Evolutionary conservation across 2,329 filamentous ascomycete genomes (phyloP), one percentile per base, ranked within the genome.

Genomic region (Microcyclosporella mali): DNA sequence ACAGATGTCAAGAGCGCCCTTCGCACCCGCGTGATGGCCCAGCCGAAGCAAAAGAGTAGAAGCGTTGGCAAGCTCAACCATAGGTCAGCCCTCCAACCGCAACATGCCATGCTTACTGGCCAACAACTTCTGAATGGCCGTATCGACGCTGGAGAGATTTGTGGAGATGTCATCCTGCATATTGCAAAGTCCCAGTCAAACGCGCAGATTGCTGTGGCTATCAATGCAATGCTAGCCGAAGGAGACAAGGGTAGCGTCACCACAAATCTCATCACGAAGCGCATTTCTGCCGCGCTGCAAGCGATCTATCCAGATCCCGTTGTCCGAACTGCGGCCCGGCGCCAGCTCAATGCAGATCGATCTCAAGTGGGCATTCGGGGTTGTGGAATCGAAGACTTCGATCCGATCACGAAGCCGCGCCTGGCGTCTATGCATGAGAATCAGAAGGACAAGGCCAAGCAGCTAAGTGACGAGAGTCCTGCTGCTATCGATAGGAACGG

Each of bases 81-180:
- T 25, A 9, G 9, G 6, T 25, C 21, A 25, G 21, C 6, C 6
- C 4, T 25, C 21, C 4, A 4, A 9, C 21, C 21, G 9, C 21
- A 25, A 25, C 6, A 25, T 6, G 21, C 21, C 4, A 25, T 25
- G 21, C 33, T 33, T 27, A 35, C 29, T 6, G 31, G 17, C 15
- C 21, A 34, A 4, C 29, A 44, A 15, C 30, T 35, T 14, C 36
- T 44, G 8, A 4, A 29, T 4, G 36, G 36, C 31, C 14, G 18
- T 17, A 27, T 40, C 2, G n/a, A 39, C 17, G 34, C 41, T 2
- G 30, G 19, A 18, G 30, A 44, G 11, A 29, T 44, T 12, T 25
- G 14, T 17, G 41, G 41, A 18, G 30, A 18, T 6, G 11, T 44
- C 17, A 29, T 37, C 11, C 21, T 44, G 9, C n/a, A 34, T 6